Base-by-base conservation (phyloP, 495 filamentous ascomycete species). In the Pyrenopolyporus hunteri region DNA sequence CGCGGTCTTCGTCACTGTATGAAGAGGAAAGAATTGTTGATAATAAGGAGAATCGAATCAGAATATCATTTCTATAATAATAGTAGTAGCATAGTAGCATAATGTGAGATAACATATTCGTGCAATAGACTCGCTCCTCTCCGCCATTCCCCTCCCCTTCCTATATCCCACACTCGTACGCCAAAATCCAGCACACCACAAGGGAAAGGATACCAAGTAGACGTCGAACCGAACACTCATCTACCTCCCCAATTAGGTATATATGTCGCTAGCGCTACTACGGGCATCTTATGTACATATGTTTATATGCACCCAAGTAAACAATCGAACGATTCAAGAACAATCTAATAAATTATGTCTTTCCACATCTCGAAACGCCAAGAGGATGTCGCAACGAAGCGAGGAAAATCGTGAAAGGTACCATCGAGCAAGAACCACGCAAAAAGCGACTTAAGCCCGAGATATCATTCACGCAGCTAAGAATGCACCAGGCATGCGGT, bases 181-280 rank as follows among this genome's bases (percentile, higher is more conserved):
- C n/a, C n/a, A n/a, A n/a, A n/a, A n/a, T n/a, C n/a, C n/a, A n/a
- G n/a, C n/a, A n/a, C n/a, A n/a, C n/a, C n/a, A n/a, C n/a, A n/a
- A n/a, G n/a, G n/a, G n/a, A n/a, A n/a, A n/a, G n/a, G n/a, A n/a
- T n/a, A n/a, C n/a, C n/a, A n/a, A n/a, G n/a, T n/a, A n/a, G n/a
- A n/a, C n/a, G n/a, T n/a, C n/a, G n/a, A n/a, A n/a, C n/a, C n/a
- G n/a, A n/a, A 26, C 9, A 19, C 16, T n/a, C 11, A 31, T 14
- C 6, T 46, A 46, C 29, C 52, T 51, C 48, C 59, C 52, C 35
- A 46, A 57, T 50, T 9, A 20, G 51, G 59, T 8, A 63, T 57
- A 11, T 35, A 23, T 26, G 5, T 19, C 7, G 20, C 43, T 4
- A 8, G 16, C 7, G 5, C 8, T 13, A 23, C 37, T 7, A 11